These are phyloP conservation scores for Hypoxylon rubiginosum DNA, from an alignment of 2,329 filamentous ascomycete genomes.

Conservation along the genomic window DNA sequence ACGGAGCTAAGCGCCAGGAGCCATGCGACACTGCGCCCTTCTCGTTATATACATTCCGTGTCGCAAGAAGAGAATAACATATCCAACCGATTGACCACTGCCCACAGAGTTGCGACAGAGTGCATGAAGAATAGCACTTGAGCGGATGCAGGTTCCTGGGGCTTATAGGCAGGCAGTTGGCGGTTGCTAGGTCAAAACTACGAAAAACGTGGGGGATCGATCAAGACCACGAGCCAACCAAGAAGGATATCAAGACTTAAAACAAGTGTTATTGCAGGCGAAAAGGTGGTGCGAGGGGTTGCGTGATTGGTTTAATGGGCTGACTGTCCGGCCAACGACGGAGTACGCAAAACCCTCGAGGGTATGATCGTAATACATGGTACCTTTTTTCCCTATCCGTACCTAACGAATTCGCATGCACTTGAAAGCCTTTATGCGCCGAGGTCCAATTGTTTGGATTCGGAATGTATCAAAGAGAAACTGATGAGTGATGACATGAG, in stretches of 20 bases:
- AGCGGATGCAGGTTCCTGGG: conserved; percentile 13
- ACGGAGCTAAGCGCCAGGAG: background rate
- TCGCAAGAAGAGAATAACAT: background rate
- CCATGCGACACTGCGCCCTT: background rate
- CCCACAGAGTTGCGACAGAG: background rate
- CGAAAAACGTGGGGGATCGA: conserved; percentile 12
- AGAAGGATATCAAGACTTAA: background rate
- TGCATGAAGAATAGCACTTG: background rate
- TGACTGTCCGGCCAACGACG: conserved; percentile 38
- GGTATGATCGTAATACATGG: conserved; percentile 3
- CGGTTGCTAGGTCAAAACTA: conserved; percentile 36
- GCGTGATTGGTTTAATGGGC: conserved; percentile 28
- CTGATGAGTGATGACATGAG: background rate
- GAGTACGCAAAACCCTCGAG: conserved; percentile 8
- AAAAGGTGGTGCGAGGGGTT: background rate
- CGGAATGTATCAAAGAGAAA: conserved; percentile 10
- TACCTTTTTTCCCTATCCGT: background rate
- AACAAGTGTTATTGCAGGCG: background rate
- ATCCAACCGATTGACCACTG: background rate
- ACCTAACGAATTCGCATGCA: conserved; percentile 9
- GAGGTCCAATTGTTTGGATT: conserved; percentile 18
- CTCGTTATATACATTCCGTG: background rate
- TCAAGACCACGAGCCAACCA: background rate
- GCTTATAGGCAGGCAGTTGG: conserved; percentile 22
- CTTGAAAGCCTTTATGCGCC: conserved; percentile 13